A percentile compares a stretch with the other conserved stretches of the same genome.
Conservation (phyloP, 2,329 filamentous ascomycete genomes). For the Fusarium scirpi region DNA sequence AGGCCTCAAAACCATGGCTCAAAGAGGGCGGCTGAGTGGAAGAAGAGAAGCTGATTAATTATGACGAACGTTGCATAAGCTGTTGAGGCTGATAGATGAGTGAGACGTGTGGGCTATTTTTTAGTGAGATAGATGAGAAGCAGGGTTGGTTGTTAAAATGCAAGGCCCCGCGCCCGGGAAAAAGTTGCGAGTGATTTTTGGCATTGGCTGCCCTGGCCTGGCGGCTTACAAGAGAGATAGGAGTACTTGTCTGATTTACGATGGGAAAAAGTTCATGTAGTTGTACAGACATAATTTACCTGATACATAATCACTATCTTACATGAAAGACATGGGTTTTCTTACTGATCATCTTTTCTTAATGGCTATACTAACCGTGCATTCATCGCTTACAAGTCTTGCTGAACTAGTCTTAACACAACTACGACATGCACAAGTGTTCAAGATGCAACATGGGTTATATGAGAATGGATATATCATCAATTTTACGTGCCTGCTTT, state of each 20-base stretch:
- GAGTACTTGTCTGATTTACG: constrained; percentile 11
- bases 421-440: neutral
- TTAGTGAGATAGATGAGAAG: constrained; percentile 12
- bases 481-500: constrained; percentile 50
- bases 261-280: constrained; percentile 9
- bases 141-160: constrained; percentile 12
- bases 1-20: constrained; percentile 56
- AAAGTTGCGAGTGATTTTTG: constrained; percentile 40
- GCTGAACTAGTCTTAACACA: neutral
- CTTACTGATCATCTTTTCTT: neutral
- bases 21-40: constrained; percentile 59
- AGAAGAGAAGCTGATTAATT: constrained; percentile 53
- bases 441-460: neutral
- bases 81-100: constrained; percentile 1
- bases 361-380: neutral
- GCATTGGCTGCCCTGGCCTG: constrained; percentile 17
- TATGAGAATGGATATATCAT: constrained; percentile 49
- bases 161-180: constrained; percentile 32
- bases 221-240: constrained; percentile 35
- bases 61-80: constrained; percentile 9
- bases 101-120: constrained; percentile 19
- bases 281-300: constrained; percentile 14
- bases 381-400: neutral
- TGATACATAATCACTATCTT: neutral
- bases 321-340: neutral